Base-by-base conservation (phyloP, 1,139 yeast species). In the Candida tetrigidarum region DNA sequence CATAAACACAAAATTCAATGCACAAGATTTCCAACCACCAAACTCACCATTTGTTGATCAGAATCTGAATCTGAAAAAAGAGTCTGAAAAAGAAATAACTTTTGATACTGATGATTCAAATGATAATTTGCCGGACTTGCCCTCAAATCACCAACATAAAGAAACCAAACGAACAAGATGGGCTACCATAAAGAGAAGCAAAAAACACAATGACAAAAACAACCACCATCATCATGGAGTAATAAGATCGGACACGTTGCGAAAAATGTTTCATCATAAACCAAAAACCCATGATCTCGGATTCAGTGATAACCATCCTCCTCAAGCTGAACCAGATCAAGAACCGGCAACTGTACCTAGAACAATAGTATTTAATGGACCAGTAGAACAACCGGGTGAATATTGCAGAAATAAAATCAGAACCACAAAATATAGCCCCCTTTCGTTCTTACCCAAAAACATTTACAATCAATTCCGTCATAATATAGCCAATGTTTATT, bases 181-280 rank as follows among this genome's bases (percentile, higher is more conserved):
- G 96, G 97, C 97, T 46, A 90, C 97, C 7, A 88, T 86, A 50
- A 77, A 28, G 15, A 28, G 32, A 15, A 28, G 18, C 14, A 32
- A 32, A 14, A 32, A 32, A 32, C 12, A 32, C 5, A 18, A 32
- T 14, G 6, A 32, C 12, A 18, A 32, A n/a, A 4, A 32, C 12
- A 18, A 32, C 25, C 12, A 19, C 25, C 25, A 32, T 19, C 22
- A 32, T 14, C 36, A 32, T 32, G 15, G 23, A 12, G 36, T 32
- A n/a, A 19, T 32, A 19, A 50, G 52, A 53, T 14, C 48, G 63
- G 47, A 36, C 19, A 44, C 50, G 20, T 29, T 50, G 26, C 53
- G 56, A n/a, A 60, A 57, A 10, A 43, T 45, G 19, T 39, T 50
- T 27, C 39, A 42, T 22, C 47, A 60, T 30, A 56, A 58, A 40